Evolutionary conservation across 2,329 filamentous ascomycete species (phyloP).

Genomic region (Cryphonectria naterciae): DNA sequence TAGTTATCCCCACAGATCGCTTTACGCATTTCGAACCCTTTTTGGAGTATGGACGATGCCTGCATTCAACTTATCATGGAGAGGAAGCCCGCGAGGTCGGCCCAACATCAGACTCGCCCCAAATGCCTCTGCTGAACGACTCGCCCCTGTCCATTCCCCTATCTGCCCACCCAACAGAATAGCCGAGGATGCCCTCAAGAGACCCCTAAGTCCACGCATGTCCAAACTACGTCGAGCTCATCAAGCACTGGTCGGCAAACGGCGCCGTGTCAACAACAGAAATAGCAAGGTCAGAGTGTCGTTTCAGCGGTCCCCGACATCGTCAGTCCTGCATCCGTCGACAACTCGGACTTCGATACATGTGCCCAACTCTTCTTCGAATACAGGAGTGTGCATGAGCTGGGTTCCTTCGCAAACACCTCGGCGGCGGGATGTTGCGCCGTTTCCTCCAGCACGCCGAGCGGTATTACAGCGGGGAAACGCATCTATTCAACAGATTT

Average conservation of each 20-base stretch:
- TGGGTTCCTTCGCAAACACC: constrained; percentile 20
- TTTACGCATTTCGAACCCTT: constrained; percentile 29
- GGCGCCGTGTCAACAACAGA: constrained; percentile 34
- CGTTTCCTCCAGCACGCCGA: constrained; percentile 1
- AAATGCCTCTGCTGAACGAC: constrained; percentile 29
- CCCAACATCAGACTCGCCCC: constrained; percentile 40
- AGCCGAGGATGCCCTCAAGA: constrained; percentile 39
- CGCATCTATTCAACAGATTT: background rate
- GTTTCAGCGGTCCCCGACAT: constrained; percentile 31
- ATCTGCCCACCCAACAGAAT: constrained; percentile 35
- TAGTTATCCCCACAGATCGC: constrained; percentile 37
- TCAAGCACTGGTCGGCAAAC: constrained; percentile 41
- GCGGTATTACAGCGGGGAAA: background rate
- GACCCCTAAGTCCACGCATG: constrained; percentile 38
- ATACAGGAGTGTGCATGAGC: background rate
- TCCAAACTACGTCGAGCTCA: constrained; percentile 42
- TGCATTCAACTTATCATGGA: constrained; percentile 50
- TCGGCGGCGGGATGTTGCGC: constrained; percentile 26
- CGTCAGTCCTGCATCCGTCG: constrained; percentile 28
- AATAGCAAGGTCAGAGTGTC: constrained; percentile 42
- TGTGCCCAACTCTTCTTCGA: constrained; percentile 5
- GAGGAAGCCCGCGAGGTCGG: constrained; percentile 46
- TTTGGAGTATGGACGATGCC: constrained; percentile 49
- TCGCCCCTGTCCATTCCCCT: constrained; percentile 15
- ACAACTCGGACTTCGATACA: constrained; percentile 6